A percentile compares a stretch with the other conserved stretches of the same genome.
These are phyloP conservation scores for Tetrastigma voinierianum DNA, from an alignment of 164 flowering plant species.

Conservation along the genomic window DNA sequence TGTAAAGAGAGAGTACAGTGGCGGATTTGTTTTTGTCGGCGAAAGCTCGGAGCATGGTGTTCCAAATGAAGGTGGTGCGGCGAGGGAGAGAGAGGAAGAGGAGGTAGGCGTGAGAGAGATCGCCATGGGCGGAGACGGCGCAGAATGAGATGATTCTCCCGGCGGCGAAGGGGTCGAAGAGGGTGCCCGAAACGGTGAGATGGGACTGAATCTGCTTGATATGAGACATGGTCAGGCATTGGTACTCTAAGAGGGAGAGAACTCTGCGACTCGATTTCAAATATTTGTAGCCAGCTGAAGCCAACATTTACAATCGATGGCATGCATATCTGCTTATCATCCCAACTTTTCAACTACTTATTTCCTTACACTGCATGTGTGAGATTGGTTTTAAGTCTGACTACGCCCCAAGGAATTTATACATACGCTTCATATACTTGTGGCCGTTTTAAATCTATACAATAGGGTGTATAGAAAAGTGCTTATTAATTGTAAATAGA, in stretches of 20 bases:
- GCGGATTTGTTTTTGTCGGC: conserved; percentile 32
- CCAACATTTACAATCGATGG: no score
- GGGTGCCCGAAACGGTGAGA: conserved; percentile 45
- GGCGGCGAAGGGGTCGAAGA: conserved; percentile 43
- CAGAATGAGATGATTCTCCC: conserved; percentile 48
- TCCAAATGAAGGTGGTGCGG: conserved; percentile 54
- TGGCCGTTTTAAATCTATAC: no score
- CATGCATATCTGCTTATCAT: no score
- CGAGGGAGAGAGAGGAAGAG: conserved; percentile 37
- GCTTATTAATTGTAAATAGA: no score
- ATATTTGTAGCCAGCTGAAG: no score
- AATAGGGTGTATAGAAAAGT: no score
- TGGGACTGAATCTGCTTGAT: conserved; percentile 64
- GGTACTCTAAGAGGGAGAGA: conserved; percentile 44
- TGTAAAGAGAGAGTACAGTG: conserved; percentile 33
- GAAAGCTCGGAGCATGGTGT: conserved; percentile 51
- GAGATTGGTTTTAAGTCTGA: no score
- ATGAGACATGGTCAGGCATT: conserved; percentile 38
- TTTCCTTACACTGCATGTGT: conserved; percentile 39
- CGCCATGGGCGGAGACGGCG: conserved; percentile 28
- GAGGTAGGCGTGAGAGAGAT: conserved; percentile 33
- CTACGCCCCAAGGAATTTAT: no score
- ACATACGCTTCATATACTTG: no score
- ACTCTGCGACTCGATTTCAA: conserved; percentile 39
- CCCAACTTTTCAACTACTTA: no score